Conservation (phyloP, 345 rosid genomes). For the Citrus unshiu region DNA sequence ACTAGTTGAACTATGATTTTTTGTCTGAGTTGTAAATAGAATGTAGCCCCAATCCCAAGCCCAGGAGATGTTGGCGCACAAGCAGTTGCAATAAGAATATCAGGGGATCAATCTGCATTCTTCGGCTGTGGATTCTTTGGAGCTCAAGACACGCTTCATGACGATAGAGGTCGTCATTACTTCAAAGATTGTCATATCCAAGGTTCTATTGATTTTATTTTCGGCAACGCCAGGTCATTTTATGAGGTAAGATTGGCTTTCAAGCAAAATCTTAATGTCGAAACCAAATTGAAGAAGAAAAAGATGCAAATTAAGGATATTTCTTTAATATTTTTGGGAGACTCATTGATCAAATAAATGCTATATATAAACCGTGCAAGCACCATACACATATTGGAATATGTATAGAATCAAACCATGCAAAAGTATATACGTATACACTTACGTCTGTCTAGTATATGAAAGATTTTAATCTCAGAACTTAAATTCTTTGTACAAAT, state of each 20-base stretch:
- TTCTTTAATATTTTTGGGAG: too few species aligned
- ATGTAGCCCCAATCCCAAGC: slow-evolving; percentile 73
- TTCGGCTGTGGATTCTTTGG: slow-evolving; percentile 92
- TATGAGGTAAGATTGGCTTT: slow-evolving; percentile 45
- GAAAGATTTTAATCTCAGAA: too few species aligned
- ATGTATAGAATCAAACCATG: too few species aligned
- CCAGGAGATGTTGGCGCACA: slow-evolving; percentile 84
- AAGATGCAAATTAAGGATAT: too few species aligned
- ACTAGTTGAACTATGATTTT: too few species aligned
- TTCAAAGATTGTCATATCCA: slow-evolving; percentile 89
- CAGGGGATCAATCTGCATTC: slow-evolving; percentile 70
- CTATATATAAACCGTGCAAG: too few species aligned
- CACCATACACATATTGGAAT: too few species aligned
- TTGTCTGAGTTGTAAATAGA: slow-evolving; percentile 23
- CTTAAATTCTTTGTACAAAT: too few species aligned
- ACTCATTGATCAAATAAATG: too few species aligned
- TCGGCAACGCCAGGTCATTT: slow-evolving; percentile 77
- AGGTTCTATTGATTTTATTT: slow-evolving; percentile 94
- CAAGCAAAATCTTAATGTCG: neutral
- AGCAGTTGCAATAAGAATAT: slow-evolving; percentile 77
- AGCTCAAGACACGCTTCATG: slow-evolving; percentile 96
- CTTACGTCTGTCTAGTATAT: too few species aligned
- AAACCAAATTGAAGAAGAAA: too few species aligned
- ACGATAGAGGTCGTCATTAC: slow-evolving; percentile 83
- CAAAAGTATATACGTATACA: too few species aligned